Evolutionary conservation across 169 alveolate genomes (phyloP).

Genomic region (Eimeria zaria): DNA sequence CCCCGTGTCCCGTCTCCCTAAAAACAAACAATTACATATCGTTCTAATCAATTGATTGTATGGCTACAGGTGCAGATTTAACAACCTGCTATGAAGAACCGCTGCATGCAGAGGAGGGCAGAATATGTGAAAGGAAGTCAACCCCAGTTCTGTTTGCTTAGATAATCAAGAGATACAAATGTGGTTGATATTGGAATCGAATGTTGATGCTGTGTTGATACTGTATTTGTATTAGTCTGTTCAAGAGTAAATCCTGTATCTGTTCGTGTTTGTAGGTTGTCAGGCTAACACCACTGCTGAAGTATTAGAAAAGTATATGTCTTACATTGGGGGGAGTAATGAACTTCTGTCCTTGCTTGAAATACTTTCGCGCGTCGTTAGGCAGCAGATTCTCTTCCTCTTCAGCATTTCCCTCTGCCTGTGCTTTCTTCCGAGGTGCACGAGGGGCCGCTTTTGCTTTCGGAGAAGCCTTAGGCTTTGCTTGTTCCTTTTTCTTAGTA

Average conservation of each 20-base stretch:
- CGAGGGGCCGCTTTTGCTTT: conserved; percentile 64
- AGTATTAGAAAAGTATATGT: neutral
- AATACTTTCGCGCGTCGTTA: conserved; percentile 89
- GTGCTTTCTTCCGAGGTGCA: conserved; percentile 63
- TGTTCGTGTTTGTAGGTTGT: neutral
- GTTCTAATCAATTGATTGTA: neutral
- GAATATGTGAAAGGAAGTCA: neutral
- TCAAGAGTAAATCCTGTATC: neutral
- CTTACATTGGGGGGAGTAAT: conserved; percentile 95
- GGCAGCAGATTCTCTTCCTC: conserved; percentile 86
- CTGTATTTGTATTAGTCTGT: neutral
- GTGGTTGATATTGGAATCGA: neutral
- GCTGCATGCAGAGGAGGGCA: neutral
- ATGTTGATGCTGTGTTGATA: neutral
- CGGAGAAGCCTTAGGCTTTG: conserved; percentile 58
- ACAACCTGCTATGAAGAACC: neutral
- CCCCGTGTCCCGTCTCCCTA: conserved; percentile 97
- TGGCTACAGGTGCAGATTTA: neutral
- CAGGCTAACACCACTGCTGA: neutral
- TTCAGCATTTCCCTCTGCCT: conserved; percentile 71
- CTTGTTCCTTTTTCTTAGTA: neutral
- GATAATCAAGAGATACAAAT: neutral
- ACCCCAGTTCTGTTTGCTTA: neutral
- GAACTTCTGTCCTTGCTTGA: conserved; percentile 93
- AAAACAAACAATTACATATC: too few relatives aligned